Conservation (phyloP, 768 basidiomycete genomes). For the Suillus discolor region DNA sequence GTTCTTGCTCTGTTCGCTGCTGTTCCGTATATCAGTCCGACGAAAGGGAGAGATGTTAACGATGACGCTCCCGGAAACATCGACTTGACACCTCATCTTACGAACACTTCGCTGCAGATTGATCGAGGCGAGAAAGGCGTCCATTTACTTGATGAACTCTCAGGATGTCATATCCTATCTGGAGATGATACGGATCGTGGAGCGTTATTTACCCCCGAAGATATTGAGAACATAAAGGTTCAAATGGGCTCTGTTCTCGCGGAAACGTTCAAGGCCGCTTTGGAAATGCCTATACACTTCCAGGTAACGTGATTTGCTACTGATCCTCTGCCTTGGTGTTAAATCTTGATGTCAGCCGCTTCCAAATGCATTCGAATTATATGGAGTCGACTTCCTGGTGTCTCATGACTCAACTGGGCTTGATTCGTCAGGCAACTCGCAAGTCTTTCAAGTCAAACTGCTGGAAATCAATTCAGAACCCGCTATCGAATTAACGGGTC, state of each 20-base stretch:
- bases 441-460: conserved; percentile 62
- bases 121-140: conserved; percentile 71
- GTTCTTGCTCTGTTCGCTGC: conserved; percentile 90
- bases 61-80: conserved; percentile 26
- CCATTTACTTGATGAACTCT: conserved; percentile 76
- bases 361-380: conserved; percentile 94
- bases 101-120: conserved; percentile 88
- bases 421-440: not conserved
- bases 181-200: conserved; percentile 8
- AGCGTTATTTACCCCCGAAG: conserved; percentile 34
- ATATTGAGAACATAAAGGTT: conserved; percentile 54
- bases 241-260: conserved; percentile 68
- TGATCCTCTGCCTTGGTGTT: not conserved
- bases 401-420: conserved; percentile 38
- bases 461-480: conserved; percentile 96
- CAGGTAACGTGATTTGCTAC: conserved; percentile 51
- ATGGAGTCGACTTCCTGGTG: conserved; percentile 91
- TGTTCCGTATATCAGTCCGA: conserved; percentile 62
- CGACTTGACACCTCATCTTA: conserved; percentile 78
- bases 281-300: conserved; percentile 82
- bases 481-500: conserved; percentile 92
- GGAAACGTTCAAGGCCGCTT: conserved; percentile 85
- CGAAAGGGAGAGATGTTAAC: conserved; percentile 26
- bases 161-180: conserved; percentile 60
- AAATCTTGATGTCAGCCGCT: conserved; percentile 53